phyloP scores from a whole-genome alignment of 106 monocot genomes.

The Apostasia shenzhenica region DNA sequence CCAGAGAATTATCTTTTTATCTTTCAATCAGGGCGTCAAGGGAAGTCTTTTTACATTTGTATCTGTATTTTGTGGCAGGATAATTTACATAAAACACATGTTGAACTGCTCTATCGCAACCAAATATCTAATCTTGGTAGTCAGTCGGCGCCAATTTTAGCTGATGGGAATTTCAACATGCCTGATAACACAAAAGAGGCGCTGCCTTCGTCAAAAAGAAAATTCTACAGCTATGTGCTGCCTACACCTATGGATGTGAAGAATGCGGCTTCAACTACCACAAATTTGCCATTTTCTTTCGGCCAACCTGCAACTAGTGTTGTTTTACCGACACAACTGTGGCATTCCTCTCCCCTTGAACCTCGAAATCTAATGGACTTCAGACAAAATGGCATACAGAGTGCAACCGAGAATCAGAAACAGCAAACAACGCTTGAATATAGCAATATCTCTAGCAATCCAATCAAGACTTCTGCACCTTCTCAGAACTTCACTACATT shows the following conservation, averaged over 20 bases:
- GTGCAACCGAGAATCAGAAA: slow-evolving; percentile 17
- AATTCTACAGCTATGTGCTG: slow-evolving; percentile 61
- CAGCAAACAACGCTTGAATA: slow-evolving; percentile 43
- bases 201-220: slow-evolving; percentile 50
- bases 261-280: slow-evolving; percentile 12
- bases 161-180: slow-evolving; percentile 39
- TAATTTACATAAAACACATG: slow-evolving; percentile 20
- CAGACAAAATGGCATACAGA: slow-evolving; percentile 16
- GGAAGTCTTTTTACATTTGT: too few relatives aligned
- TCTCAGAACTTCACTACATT: background rate
- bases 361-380: slow-evolving; percentile 24
- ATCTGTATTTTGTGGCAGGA: slow-evolving; percentile 31
- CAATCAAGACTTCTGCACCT: slow-evolving; percentile 22
- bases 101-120: slow-evolving; percentile 17
- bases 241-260: slow-evolving; percentile 72
- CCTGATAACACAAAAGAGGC: slow-evolving; percentile 35
- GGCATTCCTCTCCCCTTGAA: slow-evolving; percentile 47
- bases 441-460: slow-evolving; percentile 34
- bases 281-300: slow-evolving; percentile 10
- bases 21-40: too few relatives aligned
- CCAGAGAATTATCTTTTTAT: too few relatives aligned
- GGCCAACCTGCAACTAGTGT: slow-evolving; percentile 8
- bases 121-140: slow-evolving; percentile 24
- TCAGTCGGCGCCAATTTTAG: slow-evolving; percentile 73
- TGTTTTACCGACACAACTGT: slow-evolving; percentile 19